Evolutionary conservation across 1,284 basidiomycete species (phyloP).

Genomic region (Malassezia brasiliensis): DNA sequence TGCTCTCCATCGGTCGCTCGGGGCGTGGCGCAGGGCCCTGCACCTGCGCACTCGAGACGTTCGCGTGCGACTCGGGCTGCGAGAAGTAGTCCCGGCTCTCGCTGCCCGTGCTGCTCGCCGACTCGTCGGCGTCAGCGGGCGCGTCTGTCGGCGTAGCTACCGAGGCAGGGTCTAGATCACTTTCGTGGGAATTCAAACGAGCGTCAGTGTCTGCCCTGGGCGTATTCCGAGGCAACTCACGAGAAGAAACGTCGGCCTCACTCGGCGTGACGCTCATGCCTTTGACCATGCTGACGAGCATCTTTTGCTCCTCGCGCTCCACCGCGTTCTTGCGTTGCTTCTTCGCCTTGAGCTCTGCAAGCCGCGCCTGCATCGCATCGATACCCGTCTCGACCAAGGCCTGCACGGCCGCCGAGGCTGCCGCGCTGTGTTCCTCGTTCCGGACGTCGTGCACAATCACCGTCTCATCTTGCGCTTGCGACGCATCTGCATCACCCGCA

Average conservation of each 20-base stretch:
- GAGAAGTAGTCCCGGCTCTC: constrained; percentile 12
- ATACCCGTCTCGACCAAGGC: neutral
- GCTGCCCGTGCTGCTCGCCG: neutral
- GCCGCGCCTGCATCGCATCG: constrained; percentile 11
- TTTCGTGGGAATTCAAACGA: neutral
- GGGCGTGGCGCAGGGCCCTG: constrained; percentile 12
- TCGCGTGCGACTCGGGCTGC: constrained; percentile 16
- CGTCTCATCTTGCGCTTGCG: constrained; percentile 6
- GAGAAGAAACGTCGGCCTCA: constrained; percentile 1
- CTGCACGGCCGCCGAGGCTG: constrained; percentile 6
- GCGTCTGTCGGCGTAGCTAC: neutral
- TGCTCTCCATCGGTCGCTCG: constrained; percentile 6
- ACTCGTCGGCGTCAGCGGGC: neutral
- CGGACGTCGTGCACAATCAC: constrained; percentile 10
- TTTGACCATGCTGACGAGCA: constrained; percentile 7
- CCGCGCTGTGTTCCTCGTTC: constrained; percentile 2
- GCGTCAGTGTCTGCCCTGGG: neutral
- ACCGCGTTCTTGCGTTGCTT: constrained; percentile 19
- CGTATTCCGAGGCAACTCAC: neutral
- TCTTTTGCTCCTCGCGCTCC: constrained; percentile 17
- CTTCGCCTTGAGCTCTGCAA: constrained; percentile 16
- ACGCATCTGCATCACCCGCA: neutral
- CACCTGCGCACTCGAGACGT: neutral
- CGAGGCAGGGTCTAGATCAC: neutral
- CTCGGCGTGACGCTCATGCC: neutral